Base-by-base conservation (phyloP, 345 rosid species). In the Dipteronia dyeriana region DNA sequence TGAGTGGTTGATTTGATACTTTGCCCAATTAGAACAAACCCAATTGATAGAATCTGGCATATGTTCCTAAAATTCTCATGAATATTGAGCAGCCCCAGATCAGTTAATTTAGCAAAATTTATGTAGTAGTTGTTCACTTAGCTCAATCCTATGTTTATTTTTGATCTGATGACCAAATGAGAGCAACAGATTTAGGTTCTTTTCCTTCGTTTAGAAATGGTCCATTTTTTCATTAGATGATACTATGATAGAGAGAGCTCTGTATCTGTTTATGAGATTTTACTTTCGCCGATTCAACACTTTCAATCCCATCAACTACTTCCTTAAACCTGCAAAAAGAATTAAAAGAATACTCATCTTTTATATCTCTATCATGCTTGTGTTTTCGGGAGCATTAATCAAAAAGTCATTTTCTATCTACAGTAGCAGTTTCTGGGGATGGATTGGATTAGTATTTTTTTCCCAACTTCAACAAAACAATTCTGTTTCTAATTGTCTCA, bases 381-480 rank as follows among this genome's bases (percentile, higher is more conserved):
- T 45, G 73, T 68, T 70, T 86, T 62, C 66, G 84, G 86, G 81
- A 78, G 87, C 87, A 85, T 74, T 41, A 39, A 73, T 76, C 62
- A 64, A 73, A 67, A 34, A 80, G 92, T 86, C 91, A 79, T 85
- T 88, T 86, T 94, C 98, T 76, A 43, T 79, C 87, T 80, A 87
- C 90, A 83, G 91, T 85, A 72, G 76, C 64, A 45, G 65, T 71
- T 82, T 65, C 83, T 71, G 71, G 76, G 43, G 73, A 81, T 59
- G 79, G 75, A 80, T 71, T 80, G 83, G 69, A 75, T 38, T 68
- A 75, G 59, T 66, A 75, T 78, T 73, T 54, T 57, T 59, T 70
- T 53, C 57, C 25, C 49, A 25, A 25, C 66, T 73, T 45, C 9
- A 13, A 47, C 16, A 47, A 22, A 66, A 59, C 38, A 34, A n/a